Evolutionary conservation across 1,284 basidiomycete species (phyloP), one percentile per base, ranked within the genome.

Genomic region (Marasmius oreades): DNA sequence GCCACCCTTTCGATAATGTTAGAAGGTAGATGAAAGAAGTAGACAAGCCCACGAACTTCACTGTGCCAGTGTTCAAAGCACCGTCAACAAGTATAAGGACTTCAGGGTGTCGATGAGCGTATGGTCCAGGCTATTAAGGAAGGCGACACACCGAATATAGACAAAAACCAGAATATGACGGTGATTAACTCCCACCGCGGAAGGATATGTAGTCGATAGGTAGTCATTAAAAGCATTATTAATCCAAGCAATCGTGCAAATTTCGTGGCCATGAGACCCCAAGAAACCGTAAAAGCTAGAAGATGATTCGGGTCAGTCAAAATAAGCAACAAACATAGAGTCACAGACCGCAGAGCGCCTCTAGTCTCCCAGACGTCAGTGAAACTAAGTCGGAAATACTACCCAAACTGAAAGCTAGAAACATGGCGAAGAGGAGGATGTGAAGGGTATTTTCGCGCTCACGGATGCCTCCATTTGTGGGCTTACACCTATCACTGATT

Each of bases 361-460:
- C 47, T 26, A 26, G 24, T 33, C 2, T 50, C 26, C 24, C n/a
- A 23, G 47, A 50, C 47, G 20, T 50, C 31, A 50, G n/a, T 18
- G 47, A 50, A 28, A 31, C 47, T 16, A 50, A 16, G 28, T 50
- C 47, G 16, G 47, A 26, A 7, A 50, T 31, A 50, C 47, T 50
- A 14, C 47, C 28, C 47, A 50, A 50, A 31, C 14, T 26, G 28
- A 50, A 50, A 26, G 26, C 31, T 16, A 50, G 24, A 31, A 50
- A 50, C 47, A 50, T 28, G 26, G 31, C 31, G 28, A 50, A 50
- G 26, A 50, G 47, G 16, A 50, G 31, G 26, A 50, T 50, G 26
- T 28, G 28, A 28, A 50, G 10, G 31, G 26, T 20, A 11, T 24
- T 28, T 14, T 50, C 47, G 24, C 31, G 16, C 14, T 50, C 47